These are phyloP conservation scores for Hyphopichia wangnamkhiaoensis DNA, from an alignment of 1,139 yeast species.

Conservation along the genomic window DNA sequence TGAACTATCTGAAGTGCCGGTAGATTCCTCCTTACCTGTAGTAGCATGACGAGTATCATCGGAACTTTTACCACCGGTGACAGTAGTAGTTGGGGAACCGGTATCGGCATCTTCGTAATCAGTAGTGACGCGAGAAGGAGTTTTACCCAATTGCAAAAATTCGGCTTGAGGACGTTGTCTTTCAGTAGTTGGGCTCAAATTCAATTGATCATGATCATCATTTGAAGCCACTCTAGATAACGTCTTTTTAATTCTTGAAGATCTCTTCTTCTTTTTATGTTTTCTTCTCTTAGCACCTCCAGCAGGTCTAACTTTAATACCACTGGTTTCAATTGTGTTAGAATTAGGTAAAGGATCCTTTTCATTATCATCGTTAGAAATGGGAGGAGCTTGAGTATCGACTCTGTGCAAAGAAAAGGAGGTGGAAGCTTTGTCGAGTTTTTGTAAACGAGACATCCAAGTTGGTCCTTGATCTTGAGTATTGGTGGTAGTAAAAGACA, in stretches of 20 bases:
- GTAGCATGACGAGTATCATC: not conserved
- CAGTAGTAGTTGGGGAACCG: constrained; percentile 4
- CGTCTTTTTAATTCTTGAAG: constrained; percentile 29
- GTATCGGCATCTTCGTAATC: constrained; percentile 7
- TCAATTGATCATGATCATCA: constrained; percentile 24
- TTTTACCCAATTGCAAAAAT: constrained; percentile 43
- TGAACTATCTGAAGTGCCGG: constrained; percentile 11
- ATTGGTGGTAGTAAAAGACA: constrained; percentile 76
- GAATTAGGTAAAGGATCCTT: constrained; percentile 16
- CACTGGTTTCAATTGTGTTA: constrained; percentile 60
- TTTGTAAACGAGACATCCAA: constrained; percentile 89
- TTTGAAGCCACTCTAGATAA: constrained; percentile 26
- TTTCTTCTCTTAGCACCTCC: constrained; percentile 68
- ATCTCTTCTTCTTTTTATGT: constrained; percentile 38
- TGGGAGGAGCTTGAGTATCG: constrained; percentile 54
- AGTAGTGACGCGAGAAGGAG: constrained; percentile 16
- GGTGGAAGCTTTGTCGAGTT: constrained; percentile 68
- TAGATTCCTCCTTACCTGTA: constrained; percentile 12
- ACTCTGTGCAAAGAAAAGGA: constrained; percentile 80
- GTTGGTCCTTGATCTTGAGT: constrained; percentile 62
- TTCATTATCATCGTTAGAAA: constrained; percentile 13
- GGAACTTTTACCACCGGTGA: not conserved
- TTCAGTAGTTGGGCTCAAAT: constrained; percentile 10
- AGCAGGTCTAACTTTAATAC: constrained; percentile 72
- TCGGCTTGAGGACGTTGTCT: constrained; percentile 41